A percentile compares a stretch with the other conserved stretches of the same genome.
These are phyloP conservation scores for Eutrema heterophyllum DNA, from an alignment of 345 rosid species.

Conservation along the genomic window DNA sequence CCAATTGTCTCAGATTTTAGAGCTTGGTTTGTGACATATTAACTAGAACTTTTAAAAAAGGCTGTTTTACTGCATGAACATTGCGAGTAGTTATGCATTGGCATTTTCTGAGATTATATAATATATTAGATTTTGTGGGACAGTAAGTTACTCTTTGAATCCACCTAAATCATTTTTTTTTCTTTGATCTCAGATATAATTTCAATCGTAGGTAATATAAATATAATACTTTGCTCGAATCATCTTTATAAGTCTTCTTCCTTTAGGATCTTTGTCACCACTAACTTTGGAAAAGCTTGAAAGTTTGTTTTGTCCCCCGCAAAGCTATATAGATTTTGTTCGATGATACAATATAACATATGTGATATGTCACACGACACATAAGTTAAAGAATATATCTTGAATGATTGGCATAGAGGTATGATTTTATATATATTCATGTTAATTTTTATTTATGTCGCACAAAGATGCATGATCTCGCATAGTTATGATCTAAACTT, in stretches of 20 bases:
- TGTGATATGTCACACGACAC: slow-evolving; percentile 1
- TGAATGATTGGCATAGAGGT: background rate
- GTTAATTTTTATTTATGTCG: background rate
- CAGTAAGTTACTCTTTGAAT: slow-evolving; percentile 14
- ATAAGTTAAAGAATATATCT: background rate
- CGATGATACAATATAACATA: background rate
- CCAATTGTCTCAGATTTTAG: slow-evolving; percentile 1
- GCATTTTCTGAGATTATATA: slow-evolving; percentile 4
- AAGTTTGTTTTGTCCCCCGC: slow-evolving; percentile 19
- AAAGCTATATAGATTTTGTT: slow-evolving; percentile 10
- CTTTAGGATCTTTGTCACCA: slow-evolving; percentile 28
- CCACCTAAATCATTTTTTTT: background rate
- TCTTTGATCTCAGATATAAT: background rate
- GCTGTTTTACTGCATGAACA: background rate
- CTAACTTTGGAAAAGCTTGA: slow-evolving; percentile 23
- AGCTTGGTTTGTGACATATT: slow-evolving; percentile 17
- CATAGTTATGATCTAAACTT: background rate
- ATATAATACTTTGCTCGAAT: background rate
- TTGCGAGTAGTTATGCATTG: background rate
- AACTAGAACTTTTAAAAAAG: slow-evolving; percentile 1
- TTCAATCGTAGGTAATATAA: background rate
- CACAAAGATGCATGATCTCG: background rate
- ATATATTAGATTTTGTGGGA: background rate
- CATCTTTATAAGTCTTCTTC: slow-evolving; percentile 8
- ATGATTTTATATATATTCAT: background rate